phyloP scores from a whole-genome alignment of 768 basidiomycete species.

The Podaxis carcinomalis region DNA sequence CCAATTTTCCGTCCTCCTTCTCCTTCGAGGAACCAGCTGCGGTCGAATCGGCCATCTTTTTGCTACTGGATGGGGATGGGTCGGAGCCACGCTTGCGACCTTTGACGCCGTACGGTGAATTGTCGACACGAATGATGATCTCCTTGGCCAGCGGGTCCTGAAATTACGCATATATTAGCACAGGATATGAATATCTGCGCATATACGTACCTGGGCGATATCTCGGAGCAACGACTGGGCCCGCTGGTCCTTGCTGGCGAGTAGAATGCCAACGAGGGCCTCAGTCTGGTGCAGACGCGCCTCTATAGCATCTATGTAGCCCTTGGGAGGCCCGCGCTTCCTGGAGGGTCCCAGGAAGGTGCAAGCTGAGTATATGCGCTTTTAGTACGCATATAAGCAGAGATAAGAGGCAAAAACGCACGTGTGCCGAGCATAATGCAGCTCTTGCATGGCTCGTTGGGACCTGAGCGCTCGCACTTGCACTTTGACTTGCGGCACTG shows the following conservation, averaged over 20 bases:
- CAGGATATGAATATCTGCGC: constrained; percentile 4
- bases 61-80: constrained; percentile 14
- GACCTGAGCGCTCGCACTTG: constrained; percentile 71
- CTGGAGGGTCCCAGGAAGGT: constrained; percentile 77
- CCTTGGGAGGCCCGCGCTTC: constrained; percentile 86
- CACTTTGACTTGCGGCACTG: constrained; percentile 89
- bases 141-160: constrained; percentile 78
- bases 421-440: constrained; percentile 71
- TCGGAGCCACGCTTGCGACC: constrained; percentile 52
- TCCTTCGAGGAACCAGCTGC: constrained; percentile 21
- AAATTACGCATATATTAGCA: constrained; percentile 14
- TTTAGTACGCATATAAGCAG: neutral
- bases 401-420: constrained; percentile 28
- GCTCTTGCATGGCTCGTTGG: constrained; percentile 67
- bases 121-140: constrained; percentile 79
- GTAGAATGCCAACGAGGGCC: constrained; percentile 78
- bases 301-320: constrained; percentile 94
- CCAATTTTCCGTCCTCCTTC: constrained; percentile 18
- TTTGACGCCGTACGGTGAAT: constrained; percentile 72
- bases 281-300: constrained; percentile 88
- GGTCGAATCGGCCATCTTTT: constrained; percentile 17
- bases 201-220: constrained; percentile 40
- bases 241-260: constrained; percentile 44
- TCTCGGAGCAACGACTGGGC: constrained; percentile 44
- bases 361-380: constrained; percentile 43